Conservation (phyloP, 257 asterid genomes). For the Salvia hispanica region DNA sequence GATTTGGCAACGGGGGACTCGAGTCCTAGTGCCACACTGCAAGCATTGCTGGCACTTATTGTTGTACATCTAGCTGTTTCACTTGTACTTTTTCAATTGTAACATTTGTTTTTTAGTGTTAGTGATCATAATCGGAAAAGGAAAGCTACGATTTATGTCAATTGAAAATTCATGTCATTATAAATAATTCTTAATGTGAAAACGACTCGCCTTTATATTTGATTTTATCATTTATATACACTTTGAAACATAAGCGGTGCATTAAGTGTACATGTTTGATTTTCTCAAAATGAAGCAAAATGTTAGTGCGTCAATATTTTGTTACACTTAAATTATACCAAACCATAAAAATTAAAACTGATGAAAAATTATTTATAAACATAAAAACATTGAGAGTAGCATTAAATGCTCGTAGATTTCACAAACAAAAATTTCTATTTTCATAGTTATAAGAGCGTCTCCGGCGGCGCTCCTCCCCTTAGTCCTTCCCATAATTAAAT, state of each 20-base stretch:
- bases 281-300: too few relatives aligned
- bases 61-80: conserved; percentile 37
- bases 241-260: too few relatives aligned
- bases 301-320: too few relatives aligned
- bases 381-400: too few relatives aligned
- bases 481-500: too few relatives aligned
- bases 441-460: too few relatives aligned
- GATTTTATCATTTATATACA: not conserved
- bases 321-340: too few relatives aligned
- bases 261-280: not conserved
- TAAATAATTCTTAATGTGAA: conserved; percentile 6
- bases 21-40: conserved; percentile 16
- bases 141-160: not conserved
- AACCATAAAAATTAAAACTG: too few relatives aligned
- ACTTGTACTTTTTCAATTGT: conserved; percentile 28
- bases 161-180: conserved; percentile 1
- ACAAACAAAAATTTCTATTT: too few relatives aligned
- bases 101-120: conserved; percentile 6
- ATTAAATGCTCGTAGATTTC: too few relatives aligned
- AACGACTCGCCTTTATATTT: not conserved
- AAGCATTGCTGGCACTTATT: conserved; percentile 28
- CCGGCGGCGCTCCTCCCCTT: too few relatives aligned
- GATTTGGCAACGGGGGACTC: conserved; percentile 68
- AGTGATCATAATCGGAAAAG: conserved; percentile 11
- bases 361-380: too few relatives aligned